phyloP scores from a whole-genome alignment of 1,284 basidiomycete species.

The Trametes pubescens region DNA sequence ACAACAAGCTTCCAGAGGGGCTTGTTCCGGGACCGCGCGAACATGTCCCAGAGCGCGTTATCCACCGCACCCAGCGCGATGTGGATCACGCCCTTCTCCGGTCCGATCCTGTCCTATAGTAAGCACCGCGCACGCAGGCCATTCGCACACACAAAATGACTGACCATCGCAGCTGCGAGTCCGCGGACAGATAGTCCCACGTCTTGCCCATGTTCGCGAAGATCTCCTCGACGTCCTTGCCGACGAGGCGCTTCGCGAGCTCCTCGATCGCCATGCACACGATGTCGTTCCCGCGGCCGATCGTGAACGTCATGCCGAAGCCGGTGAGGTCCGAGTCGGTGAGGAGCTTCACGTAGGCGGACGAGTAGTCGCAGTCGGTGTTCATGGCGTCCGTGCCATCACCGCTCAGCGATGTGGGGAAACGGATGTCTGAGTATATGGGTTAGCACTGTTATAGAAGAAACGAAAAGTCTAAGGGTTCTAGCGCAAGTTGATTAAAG shows the following conservation, averaged over 20 bases:
- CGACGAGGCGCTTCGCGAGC: conserved; percentile 82
- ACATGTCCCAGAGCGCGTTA: conserved; percentile 88
- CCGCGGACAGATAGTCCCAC: conserved; percentile 82
- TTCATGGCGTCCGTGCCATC: conserved; percentile 96
- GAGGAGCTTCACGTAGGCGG: conserved; percentile 86
- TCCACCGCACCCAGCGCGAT: conserved; percentile 84
- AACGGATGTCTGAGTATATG: conserved; percentile 72
- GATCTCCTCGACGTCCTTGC: conserved; percentile 84
- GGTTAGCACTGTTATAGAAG: not conserved
- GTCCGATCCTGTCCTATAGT: conserved; percentile 73
- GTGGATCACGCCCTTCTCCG: conserved; percentile 89
- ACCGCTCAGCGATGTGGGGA: conserved; percentile 84
- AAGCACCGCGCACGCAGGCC: not conserved
- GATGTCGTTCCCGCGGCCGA: conserved; percentile 94
- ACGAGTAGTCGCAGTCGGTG: conserved; percentile 94
- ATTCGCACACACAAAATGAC: conserved; percentile 35
- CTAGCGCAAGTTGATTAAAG: no score
- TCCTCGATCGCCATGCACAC: conserved; percentile 85
- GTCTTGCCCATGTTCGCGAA: conserved; percentile 91
- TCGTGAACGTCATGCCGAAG: conserved; percentile 97
- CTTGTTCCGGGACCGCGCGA: conserved; percentile 76
- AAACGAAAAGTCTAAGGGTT: not conserved
- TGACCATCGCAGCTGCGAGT: conserved; percentile 90
- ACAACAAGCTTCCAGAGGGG: conserved; percentile 88
- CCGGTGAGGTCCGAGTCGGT: conserved; percentile 81